Conservation (phyloP, 83 land plant genomes). For the Isoetes engelmannii region DNA sequence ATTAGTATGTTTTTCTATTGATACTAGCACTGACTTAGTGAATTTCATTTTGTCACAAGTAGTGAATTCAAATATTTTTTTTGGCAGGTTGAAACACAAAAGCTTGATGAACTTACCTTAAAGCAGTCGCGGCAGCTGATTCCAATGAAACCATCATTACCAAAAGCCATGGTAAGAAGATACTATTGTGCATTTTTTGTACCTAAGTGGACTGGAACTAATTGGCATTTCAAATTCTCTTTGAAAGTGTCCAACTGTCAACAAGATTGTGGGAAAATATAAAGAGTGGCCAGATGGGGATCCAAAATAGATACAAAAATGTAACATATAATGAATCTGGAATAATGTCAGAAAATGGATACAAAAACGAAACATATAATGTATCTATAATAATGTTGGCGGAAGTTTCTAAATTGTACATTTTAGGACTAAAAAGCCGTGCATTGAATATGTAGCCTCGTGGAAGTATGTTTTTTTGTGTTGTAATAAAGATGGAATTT, state of each 20-base stretch:
- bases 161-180: conserved; percentile 37
- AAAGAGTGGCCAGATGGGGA: too few species aligned
- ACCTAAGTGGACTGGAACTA: neutral
- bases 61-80: conserved; percentile 1
- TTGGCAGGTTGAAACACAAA: conserved; percentile 22
- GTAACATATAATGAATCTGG: too few species aligned
- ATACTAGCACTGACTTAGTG: neutral
- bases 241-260: too few species aligned
- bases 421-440: neutral
- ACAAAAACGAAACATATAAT: too few species aligned
- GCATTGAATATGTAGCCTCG: too few species aligned
- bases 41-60: neutral
- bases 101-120: conserved; percentile 34
- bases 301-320: too few species aligned
- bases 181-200: too few species aligned
- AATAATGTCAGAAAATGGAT: too few species aligned
- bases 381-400: neutral
- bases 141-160: conserved; percentile 34
- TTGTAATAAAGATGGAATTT: too few species aligned
- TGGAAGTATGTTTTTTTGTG: too few species aligned
- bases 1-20: conserved; percentile 10
- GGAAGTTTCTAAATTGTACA: neutral
- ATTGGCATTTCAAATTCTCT: too few species aligned
- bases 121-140: conserved; percentile 36
- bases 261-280: too few species aligned